Conservation (phyloP, 768 basidiomycete genomes). For the Macrolepiota dolichaula region DNA sequence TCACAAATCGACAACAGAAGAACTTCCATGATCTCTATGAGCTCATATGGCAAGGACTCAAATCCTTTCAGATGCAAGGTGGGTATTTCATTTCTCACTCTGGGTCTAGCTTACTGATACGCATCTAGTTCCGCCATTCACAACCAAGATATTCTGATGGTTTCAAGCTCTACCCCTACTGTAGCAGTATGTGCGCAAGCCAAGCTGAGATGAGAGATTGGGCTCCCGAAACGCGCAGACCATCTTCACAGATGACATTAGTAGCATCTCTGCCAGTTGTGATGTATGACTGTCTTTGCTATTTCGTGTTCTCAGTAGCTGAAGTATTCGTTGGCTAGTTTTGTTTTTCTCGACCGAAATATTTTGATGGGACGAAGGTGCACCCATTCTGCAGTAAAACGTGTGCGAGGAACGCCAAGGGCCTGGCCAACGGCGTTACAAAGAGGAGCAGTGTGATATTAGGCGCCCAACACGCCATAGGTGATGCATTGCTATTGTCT, state of each 20-base stretch:
- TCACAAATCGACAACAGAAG: too few species aligned
- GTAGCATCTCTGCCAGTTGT: conserved; percentile 11
- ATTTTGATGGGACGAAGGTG: conserved; percentile 51
- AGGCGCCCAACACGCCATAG: conserved; percentile 13
- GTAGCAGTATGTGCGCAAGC: conserved; percentile 55
- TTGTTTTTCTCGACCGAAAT: conserved; percentile 59
- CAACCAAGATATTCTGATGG: conserved; percentile 58
- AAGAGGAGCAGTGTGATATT: conserved; percentile 18
- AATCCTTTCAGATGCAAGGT: conserved; percentile 48
- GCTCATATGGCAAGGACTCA: conserved; percentile 25
- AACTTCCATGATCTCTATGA: conserved; percentile 23
- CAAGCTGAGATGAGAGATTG: conserved; percentile 30
- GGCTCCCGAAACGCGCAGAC: background rate
- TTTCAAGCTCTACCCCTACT: conserved; percentile 52
- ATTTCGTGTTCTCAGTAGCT: background rate
- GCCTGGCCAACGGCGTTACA: conserved; percentile 16
- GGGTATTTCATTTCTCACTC: conserved; percentile 17
- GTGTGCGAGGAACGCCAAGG: conserved; percentile 48
- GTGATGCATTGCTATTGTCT: conserved; percentile 12
- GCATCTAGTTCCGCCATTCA: conserved; percentile 46
- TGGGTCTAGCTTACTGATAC: conserved; percentile 5
- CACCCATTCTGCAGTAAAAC: conserved; percentile 65
- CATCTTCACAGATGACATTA: background rate
- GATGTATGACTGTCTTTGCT: conserved; percentile 10
- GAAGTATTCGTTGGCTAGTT: conserved; percentile 31